Percentiles rank a stretch among this genome's conserved stretches.
phyloP scores from a whole-genome alignment of 2,329 filamentous ascomycete species.

The Pseudogymnoascus sp. region DNA sequence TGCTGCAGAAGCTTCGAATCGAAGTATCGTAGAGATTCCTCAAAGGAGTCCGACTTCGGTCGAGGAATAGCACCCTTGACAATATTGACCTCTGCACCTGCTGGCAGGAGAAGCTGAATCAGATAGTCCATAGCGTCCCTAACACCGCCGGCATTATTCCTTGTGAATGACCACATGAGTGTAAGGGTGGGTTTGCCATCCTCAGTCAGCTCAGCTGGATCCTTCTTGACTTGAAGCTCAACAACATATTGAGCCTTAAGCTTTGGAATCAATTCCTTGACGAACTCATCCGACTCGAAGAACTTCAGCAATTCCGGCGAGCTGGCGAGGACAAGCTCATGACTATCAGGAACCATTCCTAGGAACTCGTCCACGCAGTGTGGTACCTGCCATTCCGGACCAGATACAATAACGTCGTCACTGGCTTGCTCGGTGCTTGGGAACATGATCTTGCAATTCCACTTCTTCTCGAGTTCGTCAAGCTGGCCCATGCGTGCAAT shows the following conservation, averaged over 20 bases:
- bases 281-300: conserved; percentile 74
- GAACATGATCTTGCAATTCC: conserved; percentile 99
- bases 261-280: conserved; percentile 71
- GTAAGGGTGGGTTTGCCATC: conserved; percentile 52
- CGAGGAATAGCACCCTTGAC: conserved; percentile 92
- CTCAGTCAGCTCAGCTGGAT: conserved; percentile 50
- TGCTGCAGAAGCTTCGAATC: conserved; percentile 94
- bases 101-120: conserved; percentile 74
- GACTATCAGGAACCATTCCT: conserved; percentile 95
- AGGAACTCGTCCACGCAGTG: conserved; percentile 93
- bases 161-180: conserved; percentile 76
- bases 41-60: conserved; percentile 98
- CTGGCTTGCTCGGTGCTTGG: conserved; percentile 96
- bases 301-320: conserved; percentile 71
- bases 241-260: conserved; percentile 90
- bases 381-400: conserved; percentile 96
- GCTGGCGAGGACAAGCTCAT: conserved; percentile 79
- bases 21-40: conserved; percentile 93
- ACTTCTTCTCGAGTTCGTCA: conserved; percentile 94
- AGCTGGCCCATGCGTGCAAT: conserved; percentile 82
- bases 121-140: conserved; percentile 95
- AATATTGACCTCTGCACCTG: conserved; percentile 78
- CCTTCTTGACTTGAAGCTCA: conserved; percentile 67
- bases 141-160: conserved; percentile 91
- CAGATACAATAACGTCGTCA: conserved; percentile 90